These are phyloP conservation scores for Daldinia grandis DNA, from an alignment of 495 filamentous ascomycete genomes.

Conservation along the genomic window DNA sequence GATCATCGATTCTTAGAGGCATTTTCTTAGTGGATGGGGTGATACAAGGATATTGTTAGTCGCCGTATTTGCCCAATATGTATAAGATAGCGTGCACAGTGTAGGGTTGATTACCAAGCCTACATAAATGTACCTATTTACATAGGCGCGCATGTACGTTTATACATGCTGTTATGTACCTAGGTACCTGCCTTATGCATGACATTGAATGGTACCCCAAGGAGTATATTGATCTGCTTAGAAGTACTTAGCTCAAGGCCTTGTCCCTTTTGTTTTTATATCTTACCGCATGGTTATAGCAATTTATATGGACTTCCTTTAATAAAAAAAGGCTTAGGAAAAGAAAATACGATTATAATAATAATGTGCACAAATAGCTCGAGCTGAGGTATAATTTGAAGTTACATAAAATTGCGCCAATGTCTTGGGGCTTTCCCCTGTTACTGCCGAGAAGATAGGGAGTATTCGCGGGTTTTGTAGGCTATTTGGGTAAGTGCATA, in stretches of 20 bases:
- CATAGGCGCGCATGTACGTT: background rate
- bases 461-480: slow-evolving; percentile 7
- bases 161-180: no score
- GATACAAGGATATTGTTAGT: slow-evolving; percentile 22
- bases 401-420: slow-evolving; percentile 33
- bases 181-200: no score
- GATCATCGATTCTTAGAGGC: slow-evolving; percentile 32
- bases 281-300: background rate
- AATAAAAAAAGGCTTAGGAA: background rate
- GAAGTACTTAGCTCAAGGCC: background rate
- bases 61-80: slow-evolving; percentile 18
- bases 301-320: background rate
- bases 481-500: slow-evolving; percentile 10
- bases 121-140: background rate
- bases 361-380: background rate
- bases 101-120: slow-evolving; percentile 22
- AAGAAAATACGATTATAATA: background rate
- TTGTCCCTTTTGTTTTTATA: background rate
- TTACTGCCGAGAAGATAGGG: slow-evolving; percentile 26
- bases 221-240: background rate
- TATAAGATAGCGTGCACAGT: slow-evolving; percentile 26
- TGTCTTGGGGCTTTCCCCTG: slow-evolving; percentile 37
- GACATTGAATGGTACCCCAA: background rate
- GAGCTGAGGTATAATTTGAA: background rate
- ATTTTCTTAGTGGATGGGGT: slow-evolving; percentile 30